Percentiles rank a stretch among this genome's conserved stretches.
Conservation (phyloP, 2,329 filamentous ascomycete genomes). For the Colletotrichum tamarilloi region DNA sequence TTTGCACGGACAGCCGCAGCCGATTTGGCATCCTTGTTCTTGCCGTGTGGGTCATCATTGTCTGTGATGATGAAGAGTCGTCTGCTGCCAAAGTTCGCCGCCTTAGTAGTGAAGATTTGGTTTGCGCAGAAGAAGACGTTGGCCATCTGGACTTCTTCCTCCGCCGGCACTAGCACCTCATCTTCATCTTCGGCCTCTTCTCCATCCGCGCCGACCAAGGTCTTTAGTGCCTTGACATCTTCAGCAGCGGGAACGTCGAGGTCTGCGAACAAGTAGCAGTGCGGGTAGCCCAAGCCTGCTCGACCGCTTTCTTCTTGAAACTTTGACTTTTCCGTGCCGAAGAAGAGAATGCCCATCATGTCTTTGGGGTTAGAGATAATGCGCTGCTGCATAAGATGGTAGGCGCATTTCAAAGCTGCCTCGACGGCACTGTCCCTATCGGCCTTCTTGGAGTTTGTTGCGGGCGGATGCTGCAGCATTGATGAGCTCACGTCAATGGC, state of each 20-base stretch:
- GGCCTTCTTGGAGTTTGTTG: slow-evolving; percentile 77
- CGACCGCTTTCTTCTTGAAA: slow-evolving; percentile 76
- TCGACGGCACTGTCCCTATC: slow-evolving; percentile 82
- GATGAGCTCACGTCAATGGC: slow-evolving; percentile 91
- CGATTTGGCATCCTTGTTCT: slow-evolving; percentile 78
- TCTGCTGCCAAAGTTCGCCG: slow-evolving; percentile 91
- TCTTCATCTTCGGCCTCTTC: slow-evolving; percentile 81
- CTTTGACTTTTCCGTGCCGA: slow-evolving; percentile 87
- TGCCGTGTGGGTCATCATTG: slow-evolving; percentile 84
- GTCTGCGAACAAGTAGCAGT: slow-evolving; percentile 92
- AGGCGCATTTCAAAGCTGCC: slow-evolving; percentile 93
- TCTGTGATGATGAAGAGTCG: slow-evolving; percentile 97
- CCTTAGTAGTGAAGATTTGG: slow-evolving; percentile 94
- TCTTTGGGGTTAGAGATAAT: slow-evolving; percentile 97
- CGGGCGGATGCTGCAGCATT: slow-evolving; percentile 79
- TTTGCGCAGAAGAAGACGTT: slow-evolving; percentile 96
- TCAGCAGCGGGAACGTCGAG: slow-evolving; percentile 87
- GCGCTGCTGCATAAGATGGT: slow-evolving; percentile 95
- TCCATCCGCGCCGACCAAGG: slow-evolving; percentile 81
- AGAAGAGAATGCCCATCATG: slow-evolving; percentile 95
- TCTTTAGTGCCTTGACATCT: slow-evolving; percentile 84
- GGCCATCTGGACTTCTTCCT: slow-evolving; percentile 80
- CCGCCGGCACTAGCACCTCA: slow-evolving; percentile 75
- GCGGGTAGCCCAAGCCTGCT: slow-evolving; percentile 77
- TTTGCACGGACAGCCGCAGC: slow-evolving; percentile 89